phyloP scores from a whole-genome alignment of 306 rosid species.

The Dalbergia cultrata region DNA sequence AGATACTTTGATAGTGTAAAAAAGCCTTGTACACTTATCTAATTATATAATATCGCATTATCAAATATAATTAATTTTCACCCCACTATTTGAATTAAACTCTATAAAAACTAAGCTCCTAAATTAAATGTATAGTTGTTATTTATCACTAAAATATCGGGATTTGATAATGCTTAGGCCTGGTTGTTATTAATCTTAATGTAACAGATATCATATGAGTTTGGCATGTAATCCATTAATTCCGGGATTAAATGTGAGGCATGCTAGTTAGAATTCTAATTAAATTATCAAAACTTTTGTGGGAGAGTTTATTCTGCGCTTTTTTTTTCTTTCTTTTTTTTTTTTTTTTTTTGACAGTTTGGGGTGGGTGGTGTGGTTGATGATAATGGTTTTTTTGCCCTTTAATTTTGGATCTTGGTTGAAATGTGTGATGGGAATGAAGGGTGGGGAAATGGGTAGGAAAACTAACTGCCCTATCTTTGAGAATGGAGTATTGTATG shows the following conservation, averaged over 20 bases:
- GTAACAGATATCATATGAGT: not conserved
- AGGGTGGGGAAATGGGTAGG: constrained; percentile 51
- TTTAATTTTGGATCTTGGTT: constrained; percentile 79
- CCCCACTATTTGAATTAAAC: no score
- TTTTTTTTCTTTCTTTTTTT: no score
- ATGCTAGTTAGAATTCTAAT: not conserved
- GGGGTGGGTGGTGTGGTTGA: not conserved
- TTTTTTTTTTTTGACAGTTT: not conserved
- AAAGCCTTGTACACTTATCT: no score
- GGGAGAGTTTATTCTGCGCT: not conserved
- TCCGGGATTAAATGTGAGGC: not conserved
- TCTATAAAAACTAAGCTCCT: no score
- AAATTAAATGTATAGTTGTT: no score
- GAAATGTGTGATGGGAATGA: constrained; percentile 54
- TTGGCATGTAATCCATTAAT: constrained; percentile 15
- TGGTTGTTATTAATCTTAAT: constrained; percentile 9
- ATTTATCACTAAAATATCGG: no score
- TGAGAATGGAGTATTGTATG: constrained; percentile 68
- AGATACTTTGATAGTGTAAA: no score
- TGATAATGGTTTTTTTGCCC: constrained; percentile 31
- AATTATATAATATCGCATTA: no score
- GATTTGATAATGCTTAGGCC: not conserved
- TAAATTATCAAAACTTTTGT: not conserved
- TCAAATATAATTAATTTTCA: no score
- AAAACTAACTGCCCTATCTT: constrained; percentile 54